A percentile compares a stretch with the other conserved stretches of the same genome.
These are phyloP conservation scores for Aspergillus sp. DNA, from an alignment of 2,329 filamentous ascomycete species.

Conservation along the genomic window DNA sequence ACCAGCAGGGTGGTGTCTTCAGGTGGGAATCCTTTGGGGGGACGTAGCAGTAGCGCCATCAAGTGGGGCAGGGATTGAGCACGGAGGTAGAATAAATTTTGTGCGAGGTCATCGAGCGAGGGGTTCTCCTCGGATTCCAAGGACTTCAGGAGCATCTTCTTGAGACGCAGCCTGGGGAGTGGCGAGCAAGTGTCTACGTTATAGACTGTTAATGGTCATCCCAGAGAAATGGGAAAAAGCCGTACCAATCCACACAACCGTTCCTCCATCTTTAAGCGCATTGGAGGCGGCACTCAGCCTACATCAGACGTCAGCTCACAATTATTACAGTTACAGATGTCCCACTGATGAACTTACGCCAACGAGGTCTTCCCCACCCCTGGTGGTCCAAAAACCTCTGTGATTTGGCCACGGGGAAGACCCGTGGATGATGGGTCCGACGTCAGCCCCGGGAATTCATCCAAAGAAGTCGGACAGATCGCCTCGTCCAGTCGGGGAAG, in stretches of 20 bases:
- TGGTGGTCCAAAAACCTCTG: constrained; percentile 83
- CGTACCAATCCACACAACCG: constrained; percentile 80
- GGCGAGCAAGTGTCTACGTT: constrained; percentile 45
- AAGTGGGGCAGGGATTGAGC: constrained; percentile 58
- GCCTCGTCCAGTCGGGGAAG: constrained; percentile 44
- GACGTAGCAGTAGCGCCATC: constrained; percentile 67
- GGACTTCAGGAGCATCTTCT: constrained; percentile 37
- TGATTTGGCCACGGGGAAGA: constrained; percentile 69
- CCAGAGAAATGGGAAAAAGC: constrained; percentile 14
- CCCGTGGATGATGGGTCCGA: constrained; percentile 43
- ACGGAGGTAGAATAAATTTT: constrained; percentile 62
- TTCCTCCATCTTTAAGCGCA: constrained; percentile 55
- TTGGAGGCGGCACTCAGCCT: constrained; percentile 68
- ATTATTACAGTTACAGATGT: too few relatives aligned
- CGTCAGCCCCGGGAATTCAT: constrained; percentile 8
- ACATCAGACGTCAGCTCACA: constrained; percentile 11
- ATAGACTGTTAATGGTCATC: not conserved
- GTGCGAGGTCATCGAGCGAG: constrained; percentile 24
- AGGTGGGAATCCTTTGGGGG: constrained; percentile 61
- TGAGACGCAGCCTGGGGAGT: constrained; percentile 45
- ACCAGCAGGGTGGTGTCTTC: constrained; percentile 63
- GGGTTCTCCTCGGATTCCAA: constrained; percentile 3
- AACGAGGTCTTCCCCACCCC: constrained; percentile 81
- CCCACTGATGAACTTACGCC: constrained; percentile 52
- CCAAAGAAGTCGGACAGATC: constrained; percentile 8